These are phyloP conservation scores for Mucuna pruriens DNA, from an alignment of 306 rosid genomes.

Conservation along the genomic window DNA sequence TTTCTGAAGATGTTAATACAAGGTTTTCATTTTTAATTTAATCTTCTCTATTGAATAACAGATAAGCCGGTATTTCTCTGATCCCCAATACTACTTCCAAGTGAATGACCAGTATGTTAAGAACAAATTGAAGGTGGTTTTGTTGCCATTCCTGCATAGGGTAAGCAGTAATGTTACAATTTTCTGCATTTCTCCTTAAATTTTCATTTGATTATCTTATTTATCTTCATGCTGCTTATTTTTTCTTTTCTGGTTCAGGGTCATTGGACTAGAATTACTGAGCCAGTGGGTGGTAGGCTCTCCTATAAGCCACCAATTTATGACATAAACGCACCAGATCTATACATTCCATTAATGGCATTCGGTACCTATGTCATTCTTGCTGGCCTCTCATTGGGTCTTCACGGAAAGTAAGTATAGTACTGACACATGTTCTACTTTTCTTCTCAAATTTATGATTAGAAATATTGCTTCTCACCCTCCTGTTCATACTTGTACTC, in stretches of 20 bases:
- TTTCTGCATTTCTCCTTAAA: conserved; percentile 14
- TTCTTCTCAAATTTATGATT: background rate
- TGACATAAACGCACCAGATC: conserved; percentile 97
- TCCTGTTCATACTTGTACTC: background rate
- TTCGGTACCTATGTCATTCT: conserved; percentile 93
- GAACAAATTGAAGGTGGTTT: conserved; percentile 96
- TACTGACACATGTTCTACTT: background rate
- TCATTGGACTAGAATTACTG: conserved; percentile 96
- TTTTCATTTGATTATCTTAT: conserved; percentile 22
- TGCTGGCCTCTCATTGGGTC: conserved; percentile 96
- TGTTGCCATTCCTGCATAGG: conserved; percentile 94
- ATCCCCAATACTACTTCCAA: conserved; percentile 98
- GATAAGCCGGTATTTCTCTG: conserved; percentile 92
- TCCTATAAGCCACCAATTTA: conserved; percentile 93
- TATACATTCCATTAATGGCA: conserved; percentile 96
- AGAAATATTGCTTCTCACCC: background rate
- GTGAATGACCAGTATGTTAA: conserved; percentile 93
- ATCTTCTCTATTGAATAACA: conserved; percentile 46
- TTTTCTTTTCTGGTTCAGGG: conserved; percentile 65
- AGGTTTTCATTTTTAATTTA: conserved; percentile 26
- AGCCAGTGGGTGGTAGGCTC: conserved; percentile 97
- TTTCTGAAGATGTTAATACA: conserved; percentile 14
- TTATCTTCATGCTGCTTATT: conserved; percentile 15
- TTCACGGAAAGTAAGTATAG: conserved; percentile 71
- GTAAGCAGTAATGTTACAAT: conserved; percentile 50